Percentiles rank a stretch among this genome's conserved stretches.
These are phyloP conservation scores for Pseudoneurospora amorphoporcata DNA, from an alignment of 495 filamentous ascomycete genomes.

Conservation along the genomic window DNA sequence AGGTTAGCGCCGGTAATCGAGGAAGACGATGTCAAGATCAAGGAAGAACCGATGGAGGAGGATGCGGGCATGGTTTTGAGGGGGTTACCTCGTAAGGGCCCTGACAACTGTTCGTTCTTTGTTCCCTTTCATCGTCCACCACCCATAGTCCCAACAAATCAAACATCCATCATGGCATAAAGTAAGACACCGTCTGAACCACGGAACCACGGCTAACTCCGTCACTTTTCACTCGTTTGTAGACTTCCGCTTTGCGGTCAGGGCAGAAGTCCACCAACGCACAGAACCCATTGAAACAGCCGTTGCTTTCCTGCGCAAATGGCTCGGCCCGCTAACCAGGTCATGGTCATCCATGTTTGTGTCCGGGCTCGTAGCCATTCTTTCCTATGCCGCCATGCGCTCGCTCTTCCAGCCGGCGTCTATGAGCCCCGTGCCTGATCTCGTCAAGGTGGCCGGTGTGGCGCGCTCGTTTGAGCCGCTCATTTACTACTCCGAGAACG, in stretches of 20 bases:
- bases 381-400: constrained; percentile 51
- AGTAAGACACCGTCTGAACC: background rate
- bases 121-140: background rate
- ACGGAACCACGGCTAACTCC: constrained; percentile 17
- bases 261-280: constrained; percentile 78
- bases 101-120: constrained; percentile 30
- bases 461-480: constrained; percentile 84
- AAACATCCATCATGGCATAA: background rate
- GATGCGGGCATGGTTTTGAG: constrained; percentile 2
- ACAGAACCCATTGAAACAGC: constrained; percentile 73
- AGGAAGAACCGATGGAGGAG: constrained; percentile 21
- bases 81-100: constrained; percentile 3
- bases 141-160: background rate
- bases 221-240: constrained; percentile 2
- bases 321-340: constrained; percentile 45
- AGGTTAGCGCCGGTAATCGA: background rate
- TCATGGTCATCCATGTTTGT: constrained; percentile 56
- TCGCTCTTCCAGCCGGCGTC: constrained; percentile 56
- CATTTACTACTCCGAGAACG: constrained; percentile 86
- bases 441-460: constrained; percentile 80
- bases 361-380: constrained; percentile 42
- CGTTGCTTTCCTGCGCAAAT: constrained; percentile 51
- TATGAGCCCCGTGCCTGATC: constrained; percentile 65
- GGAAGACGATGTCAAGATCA: constrained; percentile 15
- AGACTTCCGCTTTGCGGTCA: constrained; percentile 81